A percentile compares a stretch with the other conserved stretches of the same genome.
Conservation (phyloP, 768 basidiomycete genomes). For the Solioccasus polychromus region DNA sequence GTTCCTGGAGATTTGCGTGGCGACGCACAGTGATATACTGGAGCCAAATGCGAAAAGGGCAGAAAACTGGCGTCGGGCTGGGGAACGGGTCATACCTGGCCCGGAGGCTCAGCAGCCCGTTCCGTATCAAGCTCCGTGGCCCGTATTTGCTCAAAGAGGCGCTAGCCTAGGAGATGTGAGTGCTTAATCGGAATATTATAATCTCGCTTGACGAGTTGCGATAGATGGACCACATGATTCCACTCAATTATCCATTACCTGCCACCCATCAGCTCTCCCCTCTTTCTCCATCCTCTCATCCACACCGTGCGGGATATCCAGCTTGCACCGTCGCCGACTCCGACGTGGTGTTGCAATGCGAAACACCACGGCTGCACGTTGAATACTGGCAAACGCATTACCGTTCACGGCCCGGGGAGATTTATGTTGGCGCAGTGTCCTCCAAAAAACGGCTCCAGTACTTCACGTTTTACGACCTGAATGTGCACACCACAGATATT, state of each 20-base stretch:
- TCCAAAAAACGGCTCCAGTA: conserved; percentile 32
- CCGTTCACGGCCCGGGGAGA: conserved; percentile 42
- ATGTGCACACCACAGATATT: conserved; percentile 37
- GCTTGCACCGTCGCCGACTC: background rate
- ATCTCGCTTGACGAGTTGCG: too few species aligned
- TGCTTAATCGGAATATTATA: too few species aligned
- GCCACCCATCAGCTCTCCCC: background rate
- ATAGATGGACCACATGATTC: conserved; percentile 3
- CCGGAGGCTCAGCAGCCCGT: background rate
- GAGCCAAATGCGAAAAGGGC: background rate
- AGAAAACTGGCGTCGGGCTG: background rate
- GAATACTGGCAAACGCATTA: conserved; percentile 21
- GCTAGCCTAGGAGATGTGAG: conserved; percentile 8
- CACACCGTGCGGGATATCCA: conserved; percentile 1
- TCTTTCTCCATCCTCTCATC: background rate
- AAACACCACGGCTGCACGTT: background rate
- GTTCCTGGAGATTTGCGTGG: conserved; percentile 38
- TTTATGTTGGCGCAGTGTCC: conserved; percentile 41
- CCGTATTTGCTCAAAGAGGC: conserved; percentile 18
- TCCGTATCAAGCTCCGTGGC: conserved; percentile 7
- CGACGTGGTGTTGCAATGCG: background rate
- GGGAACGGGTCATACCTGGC: background rate
- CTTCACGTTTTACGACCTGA: conserved; percentile 39
- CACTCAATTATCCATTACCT: conserved; percentile 5
- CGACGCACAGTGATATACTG: conserved; percentile 19